A percentile compares a stretch with the other conserved stretches of the same genome.
Evolutionary conservation across 768 basidiomycete species (phyloP).

Genomic region (Dacryopinax primogenitus): DNA sequence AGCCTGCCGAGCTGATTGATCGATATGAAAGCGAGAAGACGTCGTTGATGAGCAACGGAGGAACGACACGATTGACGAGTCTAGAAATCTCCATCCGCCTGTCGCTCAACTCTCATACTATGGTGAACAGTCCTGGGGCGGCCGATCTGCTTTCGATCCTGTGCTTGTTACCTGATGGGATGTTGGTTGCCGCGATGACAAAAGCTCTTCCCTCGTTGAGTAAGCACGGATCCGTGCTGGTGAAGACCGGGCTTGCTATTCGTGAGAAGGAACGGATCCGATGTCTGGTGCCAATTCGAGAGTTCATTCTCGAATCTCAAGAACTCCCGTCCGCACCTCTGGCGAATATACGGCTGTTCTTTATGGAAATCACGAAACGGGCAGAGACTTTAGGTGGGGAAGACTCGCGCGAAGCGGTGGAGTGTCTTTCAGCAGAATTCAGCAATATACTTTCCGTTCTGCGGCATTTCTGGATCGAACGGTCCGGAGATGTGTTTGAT

Average conservation of each 20-base stretch:
- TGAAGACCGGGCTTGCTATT: not conserved
- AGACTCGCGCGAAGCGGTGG: not conserved
- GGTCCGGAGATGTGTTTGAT: not conserved
- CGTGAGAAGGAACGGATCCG: not conserved
- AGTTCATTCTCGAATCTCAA: not conserved
- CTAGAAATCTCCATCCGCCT: not conserved
- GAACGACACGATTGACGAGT: not conserved
- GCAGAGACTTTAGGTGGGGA: not conserved
- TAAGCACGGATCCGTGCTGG: not conserved
- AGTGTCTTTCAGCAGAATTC: not conserved
- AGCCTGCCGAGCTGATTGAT: conserved; percentile 3
- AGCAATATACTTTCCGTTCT: not conserved
- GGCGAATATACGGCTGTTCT: not conserved
- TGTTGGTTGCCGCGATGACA: not conserved
- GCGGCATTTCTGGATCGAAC: not conserved
- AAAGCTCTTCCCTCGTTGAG: not conserved
- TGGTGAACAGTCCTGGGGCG: not conserved
- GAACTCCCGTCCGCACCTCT: not conserved
- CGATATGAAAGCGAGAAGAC: conserved; percentile 3
- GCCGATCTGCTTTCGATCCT: not conserved
- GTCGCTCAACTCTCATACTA: not conserved
- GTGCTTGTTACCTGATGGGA: not conserved
- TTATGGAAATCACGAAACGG: not conserved
- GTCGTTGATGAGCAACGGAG: not conserved
- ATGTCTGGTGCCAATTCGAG: not conserved